Conservation (phyloP, 1,284 basidiomycete species). For the Microstroma glucosiphilum region DNA sequence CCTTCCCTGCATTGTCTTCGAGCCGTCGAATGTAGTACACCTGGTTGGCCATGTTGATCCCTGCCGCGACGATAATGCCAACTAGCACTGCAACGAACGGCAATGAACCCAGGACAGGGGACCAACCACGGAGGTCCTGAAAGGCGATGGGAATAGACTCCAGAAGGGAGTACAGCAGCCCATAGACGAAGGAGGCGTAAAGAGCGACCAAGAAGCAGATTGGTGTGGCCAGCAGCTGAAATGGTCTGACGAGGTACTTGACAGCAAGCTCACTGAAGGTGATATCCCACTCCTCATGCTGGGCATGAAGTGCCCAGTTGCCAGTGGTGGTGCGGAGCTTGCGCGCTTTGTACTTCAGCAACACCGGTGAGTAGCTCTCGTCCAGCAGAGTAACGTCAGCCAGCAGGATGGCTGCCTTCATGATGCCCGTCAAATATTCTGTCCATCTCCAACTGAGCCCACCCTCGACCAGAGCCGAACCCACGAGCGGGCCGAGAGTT, state of each 20-base stretch:
- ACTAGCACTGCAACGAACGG: slow-evolving; percentile 10
- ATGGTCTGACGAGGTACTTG: slow-evolving; percentile 12
- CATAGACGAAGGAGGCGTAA: slow-evolving; percentile 15
- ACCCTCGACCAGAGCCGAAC: slow-evolving; percentile 8
- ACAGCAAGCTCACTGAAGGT: slow-evolving; percentile 7
- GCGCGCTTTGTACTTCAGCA: slow-evolving; percentile 13
- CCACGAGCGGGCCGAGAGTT: slow-evolving; percentile 13
- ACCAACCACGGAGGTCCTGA: slow-evolving; percentile 2
- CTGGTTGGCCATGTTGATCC: neutral
- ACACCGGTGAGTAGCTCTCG: slow-evolving; percentile 11
- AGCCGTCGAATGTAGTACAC: neutral
- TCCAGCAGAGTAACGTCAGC: slow-evolving; percentile 11
- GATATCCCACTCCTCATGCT: slow-evolving; percentile 3
- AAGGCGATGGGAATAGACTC: slow-evolving; percentile 8
- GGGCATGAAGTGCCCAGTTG: slow-evolving; percentile 8
- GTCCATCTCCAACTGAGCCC: slow-evolving; percentile 13
- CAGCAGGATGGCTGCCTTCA: slow-evolving; percentile 7
- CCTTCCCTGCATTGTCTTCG: neutral
- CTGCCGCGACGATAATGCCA: neutral
- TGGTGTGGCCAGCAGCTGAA: slow-evolving; percentile 3
- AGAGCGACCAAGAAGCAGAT: neutral
- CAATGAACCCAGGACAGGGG: slow-evolving; percentile 6
- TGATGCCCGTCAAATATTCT: slow-evolving; percentile 13
- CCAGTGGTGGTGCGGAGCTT: slow-evolving; percentile 13
- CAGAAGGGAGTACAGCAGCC: slow-evolving; percentile 10